Evolutionary conservation across 2,329 filamentous ascomycete species (phyloP).

Genomic region (Lasiodiplodia theobromae): DNA sequence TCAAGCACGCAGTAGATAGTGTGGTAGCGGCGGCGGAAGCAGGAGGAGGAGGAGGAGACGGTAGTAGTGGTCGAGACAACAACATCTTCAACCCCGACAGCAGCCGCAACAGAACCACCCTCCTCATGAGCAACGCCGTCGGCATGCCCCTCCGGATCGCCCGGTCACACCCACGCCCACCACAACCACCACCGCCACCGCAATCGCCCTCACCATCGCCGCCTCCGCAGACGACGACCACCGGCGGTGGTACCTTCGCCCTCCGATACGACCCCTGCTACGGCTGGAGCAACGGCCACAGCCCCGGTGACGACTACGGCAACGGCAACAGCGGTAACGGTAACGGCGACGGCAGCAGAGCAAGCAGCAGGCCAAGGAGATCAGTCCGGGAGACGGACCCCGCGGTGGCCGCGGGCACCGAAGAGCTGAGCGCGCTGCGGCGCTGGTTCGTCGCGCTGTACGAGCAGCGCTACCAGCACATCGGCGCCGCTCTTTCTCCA

Average conservation of each 20-base stretch:
- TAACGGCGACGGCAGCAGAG: background rate
- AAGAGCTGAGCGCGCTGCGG: background rate
- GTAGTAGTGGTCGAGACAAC: background rate
- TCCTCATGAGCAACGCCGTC: background rate
- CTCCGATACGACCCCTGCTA: background rate
- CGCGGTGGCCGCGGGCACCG: background rate
- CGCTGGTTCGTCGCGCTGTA: background rate
- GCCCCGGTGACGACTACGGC: background rate
- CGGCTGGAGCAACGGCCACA: background rate
- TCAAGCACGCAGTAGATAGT: conserved; percentile 43
- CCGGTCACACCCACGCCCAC: background rate
- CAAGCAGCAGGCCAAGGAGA: background rate
- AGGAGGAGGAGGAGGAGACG: conserved; percentile 13
- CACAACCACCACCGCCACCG: background rate
- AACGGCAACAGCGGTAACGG: background rate
- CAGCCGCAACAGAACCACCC: background rate
- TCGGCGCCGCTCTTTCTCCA: background rate
- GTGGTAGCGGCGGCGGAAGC: conserved; percentile 34
- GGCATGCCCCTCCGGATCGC: background rate
- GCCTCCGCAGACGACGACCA: too few species aligned
- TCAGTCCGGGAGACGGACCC: background rate
- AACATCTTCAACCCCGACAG: background rate
- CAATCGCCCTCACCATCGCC: background rate
- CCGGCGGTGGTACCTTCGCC: background rate
- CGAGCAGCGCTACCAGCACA: background rate